Evolutionary conservation across 805 yeast species (phyloP), one percentile per base, ranked within the genome.

Genomic region (Saccharomycopsis amapae): DNA sequence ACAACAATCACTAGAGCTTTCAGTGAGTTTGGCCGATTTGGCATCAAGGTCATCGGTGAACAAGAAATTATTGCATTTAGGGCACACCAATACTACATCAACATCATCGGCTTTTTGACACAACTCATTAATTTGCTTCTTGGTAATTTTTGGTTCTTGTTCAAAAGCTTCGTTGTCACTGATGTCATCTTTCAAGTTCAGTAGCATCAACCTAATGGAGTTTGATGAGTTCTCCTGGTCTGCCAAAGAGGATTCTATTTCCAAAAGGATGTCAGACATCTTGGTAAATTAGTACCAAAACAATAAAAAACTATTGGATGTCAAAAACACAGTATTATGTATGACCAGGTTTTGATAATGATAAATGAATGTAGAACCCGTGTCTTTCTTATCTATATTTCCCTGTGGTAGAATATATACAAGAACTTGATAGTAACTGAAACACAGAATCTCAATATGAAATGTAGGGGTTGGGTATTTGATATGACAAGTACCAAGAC

Each of bases 11-110:
- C 53, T 45, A 12, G 55, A 34, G 17, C 37, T 26, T 0, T 30
- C 30, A 25, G 48, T 55, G 13, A 49, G 46, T 5, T 25, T 30
- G 7, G 52, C 49, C 5, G 23, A 9, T 10, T 42, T 28, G 1
- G 64, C 62, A 31, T 49, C 46, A 15, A 43, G 44, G 39, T 60
- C 64, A 39, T 55, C 53, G 13, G 40, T 42, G 37, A 56, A 60
- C 5, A 60, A 40, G 4, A 55, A 41, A n/a, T 55, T 57, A 30
- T 58, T 53, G 42, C 64, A 60, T 3, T 50, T 36, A 1, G 57
- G 43, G 33, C 64, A 60, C 22, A 51, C 49, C n/a, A 55, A 39
- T 1, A 60, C 40, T 10, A 60, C 32, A 38, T 58, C 54, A 12
- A 53, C 53, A 6, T 52, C 42, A 2, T 52, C 56, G 2, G 51